Percentiles rank a stretch among this genome's conserved stretches.
phyloP scores from a whole-genome alignment of 176 grass and related monocot genomes.

The Neostapfia colusana region DNA sequence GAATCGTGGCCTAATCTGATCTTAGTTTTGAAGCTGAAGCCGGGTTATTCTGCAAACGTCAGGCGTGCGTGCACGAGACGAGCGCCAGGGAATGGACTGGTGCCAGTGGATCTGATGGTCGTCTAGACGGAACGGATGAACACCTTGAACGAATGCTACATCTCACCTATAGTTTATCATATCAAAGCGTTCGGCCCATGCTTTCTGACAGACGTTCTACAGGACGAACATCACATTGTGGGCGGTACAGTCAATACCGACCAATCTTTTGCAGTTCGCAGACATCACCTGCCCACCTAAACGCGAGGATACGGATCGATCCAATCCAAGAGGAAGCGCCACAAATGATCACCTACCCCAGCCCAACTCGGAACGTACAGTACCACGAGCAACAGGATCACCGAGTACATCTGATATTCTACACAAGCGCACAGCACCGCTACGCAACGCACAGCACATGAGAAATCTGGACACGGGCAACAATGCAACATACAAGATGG shows the following conservation, averaged over 20 bases:
- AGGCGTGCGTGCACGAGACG: neutral
- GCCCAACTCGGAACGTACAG: neutral
- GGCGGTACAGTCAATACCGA: neutral
- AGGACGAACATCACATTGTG: neutral
- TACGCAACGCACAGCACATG: neutral
- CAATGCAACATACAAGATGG: too few species aligned
- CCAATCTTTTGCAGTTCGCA: neutral
- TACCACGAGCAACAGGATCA: slow-evolving; percentile 7
- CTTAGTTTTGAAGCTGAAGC: neutral
- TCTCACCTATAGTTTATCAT: neutral
- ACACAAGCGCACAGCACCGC: neutral
- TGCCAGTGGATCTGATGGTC: neutral
- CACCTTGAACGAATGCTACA: neutral
- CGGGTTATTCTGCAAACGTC: neutral
- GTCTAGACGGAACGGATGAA: neutral
- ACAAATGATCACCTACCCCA: slow-evolving; percentile 7
- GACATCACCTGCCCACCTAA: slow-evolving; percentile 38
- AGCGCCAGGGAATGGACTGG: neutral
- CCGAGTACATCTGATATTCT: neutral
- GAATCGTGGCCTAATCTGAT: neutral
- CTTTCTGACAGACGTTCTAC: neutral
- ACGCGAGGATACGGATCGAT: slow-evolving; percentile 15
- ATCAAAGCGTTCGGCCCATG: neutral
- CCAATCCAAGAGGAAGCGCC: slow-evolving; percentile 41
- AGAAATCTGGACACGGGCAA: neutral